A percentile compares a stretch with the other conserved stretches of the same genome.
These are phyloP conservation scores for Stevia rebaudiana DNA, from an alignment of 140 eudicot genomes.

Conservation along the genomic window DNA sequence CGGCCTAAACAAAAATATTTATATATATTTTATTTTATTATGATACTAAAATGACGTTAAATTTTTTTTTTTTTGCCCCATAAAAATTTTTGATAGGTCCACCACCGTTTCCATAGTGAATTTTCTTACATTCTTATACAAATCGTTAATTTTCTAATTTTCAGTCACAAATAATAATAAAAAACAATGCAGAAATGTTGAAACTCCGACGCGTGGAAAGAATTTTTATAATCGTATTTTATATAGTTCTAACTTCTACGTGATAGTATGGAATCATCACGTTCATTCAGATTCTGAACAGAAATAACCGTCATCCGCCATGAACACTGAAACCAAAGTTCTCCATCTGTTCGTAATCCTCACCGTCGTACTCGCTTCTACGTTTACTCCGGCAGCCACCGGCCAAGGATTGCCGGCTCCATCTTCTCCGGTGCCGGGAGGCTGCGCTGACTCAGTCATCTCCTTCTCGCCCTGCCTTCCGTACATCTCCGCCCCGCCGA, in stretches of 20 bases:
- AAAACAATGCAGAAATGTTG: too few species aligned
- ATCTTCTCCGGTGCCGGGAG: constrained; percentile 22
- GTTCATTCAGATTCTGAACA: not conserved
- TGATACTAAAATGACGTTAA: too few species aligned
- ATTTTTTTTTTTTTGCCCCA: too few species aligned
- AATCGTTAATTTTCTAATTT: too few species aligned
- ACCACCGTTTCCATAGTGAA: too few species aligned
- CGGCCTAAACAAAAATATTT: too few species aligned
- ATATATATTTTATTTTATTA: too few species aligned
- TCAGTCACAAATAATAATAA: too few species aligned
- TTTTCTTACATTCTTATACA: too few species aligned
- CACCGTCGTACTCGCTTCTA: constrained; percentile 24
- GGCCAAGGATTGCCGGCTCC: constrained; percentile 19
- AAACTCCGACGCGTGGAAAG: too few species aligned
- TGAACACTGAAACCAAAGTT: constrained; percentile 10
- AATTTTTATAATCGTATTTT: not conserved
- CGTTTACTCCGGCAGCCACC: constrained; percentile 10
- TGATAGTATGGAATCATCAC: not conserved
- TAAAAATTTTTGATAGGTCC: too few species aligned
- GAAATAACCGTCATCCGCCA: constrained; percentile 8
- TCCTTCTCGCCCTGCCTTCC: constrained; percentile 68
- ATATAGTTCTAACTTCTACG: not conserved
- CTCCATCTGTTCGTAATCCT: not conserved
- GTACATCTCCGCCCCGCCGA: constrained; percentile 58
- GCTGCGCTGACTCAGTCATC: constrained; percentile 58